phyloP scores from a whole-genome alignment of 306 rosid genomes.

The Herpetospermum pedunculosum region DNA sequence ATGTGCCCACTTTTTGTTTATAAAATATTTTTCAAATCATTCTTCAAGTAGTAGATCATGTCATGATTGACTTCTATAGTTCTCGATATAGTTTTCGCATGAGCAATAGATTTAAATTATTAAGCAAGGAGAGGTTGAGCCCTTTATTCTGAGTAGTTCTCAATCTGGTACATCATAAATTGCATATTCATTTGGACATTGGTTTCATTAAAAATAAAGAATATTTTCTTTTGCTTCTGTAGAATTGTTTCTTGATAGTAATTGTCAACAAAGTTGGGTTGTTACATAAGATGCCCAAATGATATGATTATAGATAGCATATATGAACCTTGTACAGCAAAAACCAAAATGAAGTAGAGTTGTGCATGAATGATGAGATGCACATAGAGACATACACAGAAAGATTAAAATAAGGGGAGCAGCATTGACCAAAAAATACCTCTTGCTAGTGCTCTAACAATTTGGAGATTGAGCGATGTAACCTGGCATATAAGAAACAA shows the following conservation, averaged over 20 bases:
- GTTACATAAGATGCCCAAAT: background rate
- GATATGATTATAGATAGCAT: background rate
- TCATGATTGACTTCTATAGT: background rate
- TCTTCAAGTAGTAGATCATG: background rate
- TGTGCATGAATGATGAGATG: background rate
- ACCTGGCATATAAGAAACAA: conserved; percentile 48
- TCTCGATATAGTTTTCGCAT: background rate
- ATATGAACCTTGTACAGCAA: background rate
- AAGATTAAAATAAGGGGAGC: background rate
- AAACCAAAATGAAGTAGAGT: background rate
- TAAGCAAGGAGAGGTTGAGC: background rate
- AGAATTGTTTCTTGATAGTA: background rate
- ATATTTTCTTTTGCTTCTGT: background rate
- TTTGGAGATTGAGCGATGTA: conserved; percentile 76
- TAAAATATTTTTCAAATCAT: background rate
- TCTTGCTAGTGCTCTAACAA: conserved; percentile 87
- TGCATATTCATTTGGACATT: background rate
- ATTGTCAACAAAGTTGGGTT: background rate
- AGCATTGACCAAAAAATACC: conserved; percentile 27
- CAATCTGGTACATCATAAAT: no score
- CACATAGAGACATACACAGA: background rate
- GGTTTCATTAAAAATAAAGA: background rate
- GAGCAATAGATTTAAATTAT: background rate
- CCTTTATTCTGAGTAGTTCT: no score
- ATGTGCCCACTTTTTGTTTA: background rate